Conservation (phyloP, 345 rosid species). For the Punica granatum region DNA sequence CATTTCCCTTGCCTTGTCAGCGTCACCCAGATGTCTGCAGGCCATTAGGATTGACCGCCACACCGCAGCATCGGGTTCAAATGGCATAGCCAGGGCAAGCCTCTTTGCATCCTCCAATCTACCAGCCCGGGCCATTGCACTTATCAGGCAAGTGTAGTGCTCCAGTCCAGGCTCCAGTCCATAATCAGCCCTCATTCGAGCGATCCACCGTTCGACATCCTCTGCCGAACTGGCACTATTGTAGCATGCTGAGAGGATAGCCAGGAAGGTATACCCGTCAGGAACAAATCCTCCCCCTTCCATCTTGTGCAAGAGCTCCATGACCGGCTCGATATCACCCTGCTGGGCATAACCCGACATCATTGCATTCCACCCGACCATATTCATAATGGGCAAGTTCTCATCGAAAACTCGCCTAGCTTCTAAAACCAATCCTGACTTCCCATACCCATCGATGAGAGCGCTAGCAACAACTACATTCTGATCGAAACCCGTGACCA, state of each 20-base stretch:
- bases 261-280: slow-evolving; percentile 34
- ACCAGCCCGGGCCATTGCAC: slow-evolving; percentile 31
- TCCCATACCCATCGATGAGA: slow-evolving; percentile 39
- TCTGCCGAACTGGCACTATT: slow-evolving; percentile 22
- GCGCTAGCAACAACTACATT: slow-evolving; percentile 25
- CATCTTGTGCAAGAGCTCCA: slow-evolving; percentile 27
- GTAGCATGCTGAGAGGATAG: slow-evolving; percentile 28
- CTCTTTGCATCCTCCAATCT: slow-evolving; percentile 28
- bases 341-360: slow-evolving; percentile 43
- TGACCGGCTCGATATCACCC: slow-evolving; percentile 24
- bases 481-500: slow-evolving; percentile 25
- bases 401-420: slow-evolving; percentile 36
- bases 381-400: slow-evolving; percentile 23
- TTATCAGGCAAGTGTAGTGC: slow-evolving; percentile 33
- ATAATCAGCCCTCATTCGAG: slow-evolving; percentile 22
- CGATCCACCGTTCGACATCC: slow-evolving; percentile 28
- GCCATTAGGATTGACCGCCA: slow-evolving; percentile 35
- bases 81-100: slow-evolving; percentile 28
- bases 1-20: slow-evolving; percentile 23
- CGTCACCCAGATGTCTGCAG: slow-evolving; percentile 19
- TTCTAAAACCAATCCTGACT: slow-evolving; percentile 27
- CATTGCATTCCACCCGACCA: slow-evolving; percentile 34
- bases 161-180: slow-evolving; percentile 32
- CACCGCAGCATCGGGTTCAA: slow-evolving; percentile 37
- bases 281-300: slow-evolving; percentile 22